Base-by-base conservation (phyloP, 805 yeast genomes). In the Saccharomycopsis selenospora region DNA sequence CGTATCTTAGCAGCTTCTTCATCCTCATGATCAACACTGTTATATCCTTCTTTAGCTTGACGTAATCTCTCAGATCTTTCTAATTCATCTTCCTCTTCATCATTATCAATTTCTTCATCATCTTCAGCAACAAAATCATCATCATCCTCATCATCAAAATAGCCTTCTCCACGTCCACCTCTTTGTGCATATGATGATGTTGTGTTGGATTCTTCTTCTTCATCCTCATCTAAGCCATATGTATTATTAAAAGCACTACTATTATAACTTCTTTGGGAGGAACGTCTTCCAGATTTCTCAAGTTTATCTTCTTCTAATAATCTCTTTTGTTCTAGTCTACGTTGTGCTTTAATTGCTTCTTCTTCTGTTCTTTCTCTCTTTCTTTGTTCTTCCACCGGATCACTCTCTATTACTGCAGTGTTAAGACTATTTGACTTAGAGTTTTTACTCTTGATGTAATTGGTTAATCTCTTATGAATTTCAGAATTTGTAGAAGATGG, bases 401-500 rank as follows among this genome's bases (percentile, higher is more conserved):
- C 95, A n/a, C 36, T 53, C 48, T 73, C 71, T 42, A 65, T 65
- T 10, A 69, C 63, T 25, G 68, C 65, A 44, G 65, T 66, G 8
- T 67, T 62, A 50, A 69, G 71, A 4, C 71, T 71, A 13, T 68
- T 69, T 13, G 59, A 57, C 44, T 61, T 66, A 48, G 63, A 60
- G 38, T 66, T 62, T 55, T 66, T 66, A 26, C 69, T 64, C 25
- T 63, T 62, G 5, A 84, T 78, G 2, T 88, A 86, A 53, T 76
- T 75, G 2, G 96, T 87, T 55, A 93, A 73, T 60, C 80, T 78
- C 57, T 77, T 74, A 64, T 91, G 98, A 2, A 95, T 83, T 46
- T 77, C 76, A 1, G 97, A 87, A 41, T 77, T 74, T n/a, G 95
- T 87, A 0, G 97, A 88, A 0, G 96, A 80, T 14, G 99, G 99